Conservation (phyloP, 345 rosid species). For the Murraya paniculata region DNA sequence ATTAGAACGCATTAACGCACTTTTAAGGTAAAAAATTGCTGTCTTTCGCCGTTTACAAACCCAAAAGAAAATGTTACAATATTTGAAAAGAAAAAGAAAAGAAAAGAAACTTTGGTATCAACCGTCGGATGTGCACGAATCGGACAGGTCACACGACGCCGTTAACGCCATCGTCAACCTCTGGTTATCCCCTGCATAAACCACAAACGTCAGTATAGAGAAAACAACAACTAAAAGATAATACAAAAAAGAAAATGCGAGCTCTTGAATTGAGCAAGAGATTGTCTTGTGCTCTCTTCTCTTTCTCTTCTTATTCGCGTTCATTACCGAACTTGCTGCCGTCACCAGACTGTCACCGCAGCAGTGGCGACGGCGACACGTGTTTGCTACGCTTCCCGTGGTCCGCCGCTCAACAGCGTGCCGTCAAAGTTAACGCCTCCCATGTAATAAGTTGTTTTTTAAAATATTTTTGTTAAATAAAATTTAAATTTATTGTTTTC, state of each 20-base stretch:
- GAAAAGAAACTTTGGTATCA: too few relatives aligned
- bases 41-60: too few relatives aligned
- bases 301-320: conserved; percentile 23
- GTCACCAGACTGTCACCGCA: conserved; percentile 13
- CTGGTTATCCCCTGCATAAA: not conserved
- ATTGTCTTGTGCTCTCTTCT: conserved; percentile 28
- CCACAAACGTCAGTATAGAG: not conserved
- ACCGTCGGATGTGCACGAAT: too few relatives aligned
- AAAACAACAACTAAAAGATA: not conserved
- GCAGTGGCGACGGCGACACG: conserved; percentile 8
- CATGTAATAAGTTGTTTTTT: conserved; percentile 32
- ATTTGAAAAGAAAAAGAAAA: too few relatives aligned
- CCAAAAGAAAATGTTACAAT: too few relatives aligned
- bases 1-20: too few relatives aligned
- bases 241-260: conserved; percentile 8
- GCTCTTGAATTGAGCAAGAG: conserved; percentile 28
- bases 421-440: conserved; percentile 74
- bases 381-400: conserved; percentile 42
- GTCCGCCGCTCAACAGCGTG: conserved; percentile 60
- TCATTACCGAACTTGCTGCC: conserved; percentile 8
- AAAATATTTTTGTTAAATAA: not conserved
- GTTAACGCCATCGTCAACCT: not conserved
- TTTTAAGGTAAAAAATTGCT: too few relatives aligned
- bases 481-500: not conserved
- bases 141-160: too few relatives aligned